Percentiles rank a stretch among this genome's conserved stretches.
Evolutionary conservation across 2,329 filamentous ascomycete species (phyloP).

Genomic region (Macroventuria anomochaeta): DNA sequence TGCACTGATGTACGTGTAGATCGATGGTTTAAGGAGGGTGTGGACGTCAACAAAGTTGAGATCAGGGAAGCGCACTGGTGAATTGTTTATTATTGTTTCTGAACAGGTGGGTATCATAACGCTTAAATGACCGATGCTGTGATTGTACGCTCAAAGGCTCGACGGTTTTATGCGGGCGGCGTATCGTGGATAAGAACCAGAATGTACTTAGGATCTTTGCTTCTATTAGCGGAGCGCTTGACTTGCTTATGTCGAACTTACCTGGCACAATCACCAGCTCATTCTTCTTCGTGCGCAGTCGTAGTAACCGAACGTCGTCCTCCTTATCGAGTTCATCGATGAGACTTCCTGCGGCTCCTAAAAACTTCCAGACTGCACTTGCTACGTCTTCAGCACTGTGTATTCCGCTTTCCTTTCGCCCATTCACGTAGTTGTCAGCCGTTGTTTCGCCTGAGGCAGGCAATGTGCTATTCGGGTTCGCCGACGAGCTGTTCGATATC

Average conservation of each 20-base stretch:
- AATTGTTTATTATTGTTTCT: constrained; percentile 4
- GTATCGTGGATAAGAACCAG: constrained; percentile 83
- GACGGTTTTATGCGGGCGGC: constrained; percentile 63
- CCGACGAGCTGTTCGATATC: constrained; percentile 63
- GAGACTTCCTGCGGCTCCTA: constrained; percentile 71
- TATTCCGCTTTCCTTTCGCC: constrained; percentile 54
- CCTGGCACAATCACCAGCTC: constrained; percentile 81
- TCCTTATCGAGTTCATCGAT: constrained; percentile 77
- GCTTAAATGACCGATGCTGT: constrained; percentile 15
- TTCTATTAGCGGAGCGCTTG: constrained; percentile 21
- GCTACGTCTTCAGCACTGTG: constrained; percentile 75
- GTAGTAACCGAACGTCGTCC: constrained; percentile 78
- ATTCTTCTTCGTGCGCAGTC: constrained; percentile 82
- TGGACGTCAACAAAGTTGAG: constrained; percentile 71
- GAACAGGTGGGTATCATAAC: constrained; percentile 31
- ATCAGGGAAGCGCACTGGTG: constrained; percentile 73
- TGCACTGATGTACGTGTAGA: constrained; percentile 47
- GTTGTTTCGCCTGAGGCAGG: constrained; percentile 43
- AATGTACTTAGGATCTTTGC: constrained; percentile 72
- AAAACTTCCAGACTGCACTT: constrained; percentile 76
- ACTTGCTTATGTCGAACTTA: constrained; percentile 31
- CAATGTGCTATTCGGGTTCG: constrained; percentile 51
- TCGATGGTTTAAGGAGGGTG: constrained; percentile 73
- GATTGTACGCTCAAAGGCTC: neutral
- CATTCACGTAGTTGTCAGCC: constrained; percentile 41